Conservation (phyloP, 2,329 filamentous ascomycete genomes). For the Neonectria coccinea region DNA sequence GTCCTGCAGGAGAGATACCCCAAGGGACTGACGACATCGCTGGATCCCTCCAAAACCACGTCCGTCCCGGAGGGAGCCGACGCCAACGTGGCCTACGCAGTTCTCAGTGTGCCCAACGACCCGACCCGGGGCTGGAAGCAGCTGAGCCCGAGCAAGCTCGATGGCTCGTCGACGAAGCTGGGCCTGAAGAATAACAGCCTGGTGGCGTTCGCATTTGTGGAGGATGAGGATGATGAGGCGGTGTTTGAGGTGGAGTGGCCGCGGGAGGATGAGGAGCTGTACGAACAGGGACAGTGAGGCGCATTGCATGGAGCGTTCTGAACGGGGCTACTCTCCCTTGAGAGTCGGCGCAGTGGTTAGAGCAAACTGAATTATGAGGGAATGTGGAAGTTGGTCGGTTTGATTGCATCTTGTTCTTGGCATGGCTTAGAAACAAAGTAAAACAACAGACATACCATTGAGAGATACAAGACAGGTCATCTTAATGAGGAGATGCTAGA, state of each 20-base stretch:
- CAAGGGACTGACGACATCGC: conserved; percentile 58
- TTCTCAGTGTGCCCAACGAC: conserved; percentile 59
- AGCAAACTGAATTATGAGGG: neutral
- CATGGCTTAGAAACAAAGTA: neutral
- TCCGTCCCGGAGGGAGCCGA: conserved; percentile 55
- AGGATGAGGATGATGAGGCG: conserved; percentile 54
- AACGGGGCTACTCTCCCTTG: neutral
- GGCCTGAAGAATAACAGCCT: conserved; percentile 61
- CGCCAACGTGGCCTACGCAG: conserved; percentile 59
- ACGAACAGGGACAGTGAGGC: conserved; percentile 35
- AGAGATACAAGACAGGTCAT: neutral
- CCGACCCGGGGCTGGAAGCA: conserved; percentile 62
- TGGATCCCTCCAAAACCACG: conserved; percentile 49
- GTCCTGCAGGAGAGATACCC: conserved; percentile 70
- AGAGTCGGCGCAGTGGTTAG: neutral
- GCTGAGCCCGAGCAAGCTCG: conserved; percentile 53
- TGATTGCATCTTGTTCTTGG: neutral
- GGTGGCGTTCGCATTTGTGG: conserved; percentile 62
- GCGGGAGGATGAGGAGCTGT: conserved; percentile 55
- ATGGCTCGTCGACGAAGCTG: conserved; percentile 55
- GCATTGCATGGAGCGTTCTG: neutral
- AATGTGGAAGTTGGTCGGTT: neutral
- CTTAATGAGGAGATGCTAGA: neutral
- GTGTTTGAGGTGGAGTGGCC: conserved; percentile 62
- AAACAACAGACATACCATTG: neutral